Percentiles rank a stretch among this genome's conserved stretches.
These are phyloP conservation scores for Ajuga chamaepitys DNA, from an alignment of 257 asterid species.

Conservation along the genomic window DNA sequence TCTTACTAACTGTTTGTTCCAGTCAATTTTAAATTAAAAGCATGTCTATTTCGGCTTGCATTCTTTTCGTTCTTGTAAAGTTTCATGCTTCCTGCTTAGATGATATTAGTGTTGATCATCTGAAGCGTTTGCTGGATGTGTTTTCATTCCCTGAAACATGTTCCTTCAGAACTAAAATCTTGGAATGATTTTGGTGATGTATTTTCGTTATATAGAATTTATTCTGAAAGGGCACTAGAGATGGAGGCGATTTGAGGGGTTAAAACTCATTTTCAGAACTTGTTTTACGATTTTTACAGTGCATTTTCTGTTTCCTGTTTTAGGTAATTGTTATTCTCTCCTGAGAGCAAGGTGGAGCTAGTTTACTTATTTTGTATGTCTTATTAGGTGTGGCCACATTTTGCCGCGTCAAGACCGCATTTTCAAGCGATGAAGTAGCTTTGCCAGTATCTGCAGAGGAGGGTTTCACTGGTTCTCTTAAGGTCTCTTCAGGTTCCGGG, in stretches of 20 bases:
- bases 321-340: background rate
- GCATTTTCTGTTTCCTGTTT: background rate
- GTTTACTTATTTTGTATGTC: conserved; percentile 6
- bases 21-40: background rate
- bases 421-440: conserved; percentile 67
- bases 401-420: conserved; percentile 81
- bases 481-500: conserved; percentile 33
- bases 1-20: background rate
- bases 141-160: background rate
- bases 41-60: background rate
- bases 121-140: background rate
- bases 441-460: conserved; percentile 87
- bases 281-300: background rate
- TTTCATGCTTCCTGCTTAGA: background rate
- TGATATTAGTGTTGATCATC: background rate
- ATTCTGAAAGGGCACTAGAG: background rate
- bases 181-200: background rate
- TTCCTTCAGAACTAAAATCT: background rate
- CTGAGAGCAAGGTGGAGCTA: background rate
- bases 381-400: conserved; percentile 87
- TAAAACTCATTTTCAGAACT: background rate
- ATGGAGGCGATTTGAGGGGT: background rate
- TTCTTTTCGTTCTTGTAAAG: background rate
- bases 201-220: background rate
- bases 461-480: conserved; percentile 81